phyloP scores from a whole-genome alignment of 225 moss, liverwort and hornwort genomes.

The Sphagnum tenellum region DNA sequence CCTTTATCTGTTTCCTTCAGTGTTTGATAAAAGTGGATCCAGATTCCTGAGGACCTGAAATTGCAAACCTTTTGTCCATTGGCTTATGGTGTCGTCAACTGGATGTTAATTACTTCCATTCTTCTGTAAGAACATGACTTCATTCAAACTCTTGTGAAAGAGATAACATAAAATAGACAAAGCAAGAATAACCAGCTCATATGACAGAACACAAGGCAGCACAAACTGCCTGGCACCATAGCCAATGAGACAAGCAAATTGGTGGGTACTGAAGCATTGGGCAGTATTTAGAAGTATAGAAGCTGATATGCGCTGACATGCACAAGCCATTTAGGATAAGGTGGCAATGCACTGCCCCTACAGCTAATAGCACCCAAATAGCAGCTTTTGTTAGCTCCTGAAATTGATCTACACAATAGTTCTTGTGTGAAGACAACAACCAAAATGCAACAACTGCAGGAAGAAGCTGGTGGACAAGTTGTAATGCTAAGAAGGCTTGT shows the following conservation, averaged over 20 bases:
- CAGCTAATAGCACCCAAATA: constrained; percentile 76
- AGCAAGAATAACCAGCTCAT: too few species aligned
- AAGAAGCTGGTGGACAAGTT: too few species aligned
- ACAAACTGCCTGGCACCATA: constrained; percentile 70
- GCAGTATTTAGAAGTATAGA: constrained; percentile 78
- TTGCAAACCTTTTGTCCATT: too few species aligned
- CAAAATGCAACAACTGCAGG: too few species aligned
- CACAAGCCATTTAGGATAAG: constrained; percentile 73
- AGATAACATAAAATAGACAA: too few species aligned
- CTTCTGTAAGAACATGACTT: too few species aligned
- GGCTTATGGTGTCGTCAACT: too few species aligned
- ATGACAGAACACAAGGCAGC: too few species aligned
- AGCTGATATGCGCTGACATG: constrained; percentile 49
- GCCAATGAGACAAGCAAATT: constrained; percentile 86
- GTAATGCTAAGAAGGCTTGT: not conserved
- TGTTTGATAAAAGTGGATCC: too few species aligned
- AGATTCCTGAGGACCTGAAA: not conserved
- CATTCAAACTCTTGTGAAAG: not conserved
- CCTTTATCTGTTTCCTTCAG: too few species aligned
- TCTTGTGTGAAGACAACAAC: too few species aligned
- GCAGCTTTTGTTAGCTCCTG: constrained; percentile 75
- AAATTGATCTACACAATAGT: not conserved
- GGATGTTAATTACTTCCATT: too few species aligned
- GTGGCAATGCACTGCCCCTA: constrained; percentile 95
- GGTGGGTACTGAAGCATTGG: constrained; percentile 97